A percentile compares a stretch with the other conserved stretches of the same genome.
These are phyloP conservation scores for Umbilicus rupestris DNA, from an alignment of 164 flowering plant genomes.

Conservation along the genomic window DNA sequence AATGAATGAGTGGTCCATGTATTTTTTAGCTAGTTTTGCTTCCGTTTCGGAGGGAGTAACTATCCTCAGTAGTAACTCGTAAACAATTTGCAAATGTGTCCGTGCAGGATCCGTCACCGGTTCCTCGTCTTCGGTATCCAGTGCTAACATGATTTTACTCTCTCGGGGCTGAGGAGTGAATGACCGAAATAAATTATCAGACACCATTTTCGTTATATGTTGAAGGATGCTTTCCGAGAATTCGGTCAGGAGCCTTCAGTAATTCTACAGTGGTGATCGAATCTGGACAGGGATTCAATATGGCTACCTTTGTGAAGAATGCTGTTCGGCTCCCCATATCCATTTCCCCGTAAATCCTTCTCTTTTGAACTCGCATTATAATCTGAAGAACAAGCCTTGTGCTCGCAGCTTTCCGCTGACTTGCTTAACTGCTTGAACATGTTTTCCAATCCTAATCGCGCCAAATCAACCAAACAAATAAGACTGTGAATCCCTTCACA, in stretches of 20 bases:
- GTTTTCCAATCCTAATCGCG: constrained; percentile 6
- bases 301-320: constrained; percentile 7
- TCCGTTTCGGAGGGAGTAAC: constrained; percentile 71
- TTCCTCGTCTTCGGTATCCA: constrained; percentile 81
- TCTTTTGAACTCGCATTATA: constrained; percentile 26
- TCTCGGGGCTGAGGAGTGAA: constrained; percentile 50
- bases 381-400: constrained; percentile 14
- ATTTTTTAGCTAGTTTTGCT: constrained; percentile 68
- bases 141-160: constrained; percentile 37
- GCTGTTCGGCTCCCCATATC: constrained; percentile 18
- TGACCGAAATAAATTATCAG: constrained; percentile 56
- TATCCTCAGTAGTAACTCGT: constrained; percentile 62
- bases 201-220: constrained; percentile 54
- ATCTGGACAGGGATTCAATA: constrained; percentile 15
- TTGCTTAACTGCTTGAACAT: constrained; percentile 57
- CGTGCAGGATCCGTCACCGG: constrained; percentile 80
- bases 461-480: too few species aligned
- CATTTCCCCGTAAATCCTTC: constrained; percentile 21
- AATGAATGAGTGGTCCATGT: constrained; percentile 67
- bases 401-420: constrained; percentile 30
- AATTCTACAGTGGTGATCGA: constrained; percentile 18
- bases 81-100: constrained; percentile 81
- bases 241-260: constrained; percentile 33
- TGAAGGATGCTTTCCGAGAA: constrained; percentile 53
- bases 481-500: too few species aligned